phyloP scores from a whole-genome alignment of 2,329 filamentous ascomycete species.

The Blumeriella jaapii region DNA sequence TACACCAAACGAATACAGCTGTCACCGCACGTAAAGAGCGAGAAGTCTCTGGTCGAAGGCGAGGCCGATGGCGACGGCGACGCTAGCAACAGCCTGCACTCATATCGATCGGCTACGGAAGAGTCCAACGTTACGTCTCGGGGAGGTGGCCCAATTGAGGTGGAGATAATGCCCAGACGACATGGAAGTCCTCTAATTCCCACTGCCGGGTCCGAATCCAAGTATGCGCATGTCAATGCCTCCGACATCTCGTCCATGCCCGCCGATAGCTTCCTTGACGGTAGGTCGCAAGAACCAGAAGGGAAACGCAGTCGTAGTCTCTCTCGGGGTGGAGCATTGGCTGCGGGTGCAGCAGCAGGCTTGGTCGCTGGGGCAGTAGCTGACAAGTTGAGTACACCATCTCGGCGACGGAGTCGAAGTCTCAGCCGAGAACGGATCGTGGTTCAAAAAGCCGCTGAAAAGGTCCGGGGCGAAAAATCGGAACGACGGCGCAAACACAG shows the following conservation, averaged over 20 bases:
- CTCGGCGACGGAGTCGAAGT: slow-evolving; percentile 47
- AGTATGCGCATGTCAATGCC: slow-evolving; percentile 51
- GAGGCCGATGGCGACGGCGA: slow-evolving; percentile 46
- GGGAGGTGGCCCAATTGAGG: slow-evolving; percentile 64
- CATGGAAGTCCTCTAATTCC: slow-evolving; percentile 58
- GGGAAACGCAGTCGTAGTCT: slow-evolving; percentile 25
- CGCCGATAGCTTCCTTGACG: slow-evolving; percentile 58
- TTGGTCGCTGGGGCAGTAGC: slow-evolving; percentile 28
- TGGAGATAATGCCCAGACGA: slow-evolving; percentile 61
- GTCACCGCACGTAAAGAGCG: slow-evolving; percentile 31
- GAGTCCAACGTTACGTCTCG: slow-evolving; percentile 63
- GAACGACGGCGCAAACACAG: slow-evolving; percentile 32
- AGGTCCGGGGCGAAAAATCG: slow-evolving; percentile 42
- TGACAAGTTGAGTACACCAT: slow-evolving; percentile 46
- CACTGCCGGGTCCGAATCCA: slow-evolving; percentile 44
- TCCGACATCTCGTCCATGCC: slow-evolving; percentile 85
- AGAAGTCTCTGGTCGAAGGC: slow-evolving; percentile 30
- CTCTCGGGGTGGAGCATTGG: slow-evolving; percentile 20
- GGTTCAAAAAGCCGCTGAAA: slow-evolving; percentile 58
- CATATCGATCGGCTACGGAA: slow-evolving; percentile 67
- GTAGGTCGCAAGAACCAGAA: slow-evolving; percentile 26
- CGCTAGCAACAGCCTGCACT: slow-evolving; percentile 53
- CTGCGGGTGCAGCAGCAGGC: slow-evolving; percentile 30
- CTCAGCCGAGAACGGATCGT: slow-evolving; percentile 52
- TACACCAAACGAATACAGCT: slow-evolving; percentile 59